Percentiles rank a stretch among this genome's conserved stretches.
These are phyloP conservation scores for Trichothecium sympodiale DNA, from an alignment of 2,329 filamentous ascomycete species.

Conservation along the genomic window DNA sequence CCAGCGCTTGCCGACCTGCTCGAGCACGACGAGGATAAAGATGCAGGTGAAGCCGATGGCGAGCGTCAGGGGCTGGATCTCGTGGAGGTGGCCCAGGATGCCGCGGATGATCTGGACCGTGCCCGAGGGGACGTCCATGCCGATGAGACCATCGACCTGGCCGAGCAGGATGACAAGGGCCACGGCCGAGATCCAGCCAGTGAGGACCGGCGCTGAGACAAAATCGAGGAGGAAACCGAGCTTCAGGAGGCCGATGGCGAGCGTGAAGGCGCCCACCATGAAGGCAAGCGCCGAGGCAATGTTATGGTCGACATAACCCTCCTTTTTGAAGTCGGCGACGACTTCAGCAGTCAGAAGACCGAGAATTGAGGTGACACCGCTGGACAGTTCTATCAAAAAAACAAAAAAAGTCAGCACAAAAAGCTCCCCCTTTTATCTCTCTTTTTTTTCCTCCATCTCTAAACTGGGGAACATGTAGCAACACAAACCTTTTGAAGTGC, in stretches of 20 bases:
- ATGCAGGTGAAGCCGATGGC: constrained; percentile 49
- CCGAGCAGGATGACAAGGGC: constrained; percentile 55
- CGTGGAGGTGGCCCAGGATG: constrained; percentile 42
- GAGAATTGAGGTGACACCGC: constrained; percentile 53
- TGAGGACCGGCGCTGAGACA: constrained; percentile 52
- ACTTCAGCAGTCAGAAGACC: constrained; percentile 53
- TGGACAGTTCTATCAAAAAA: constrained; percentile 40
- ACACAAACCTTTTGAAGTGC: constrained; percentile 44
- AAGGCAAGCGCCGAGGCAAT: constrained; percentile 52
- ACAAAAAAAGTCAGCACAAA: not conserved
- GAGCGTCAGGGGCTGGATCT: constrained; percentile 46
- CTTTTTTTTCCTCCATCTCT: not conserved
- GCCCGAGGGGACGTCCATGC: constrained; percentile 38
- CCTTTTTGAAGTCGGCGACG: constrained; percentile 35
- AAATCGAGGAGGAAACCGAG: constrained; percentile 57
- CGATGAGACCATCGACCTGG: constrained; percentile 52
- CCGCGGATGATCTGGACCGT: constrained; percentile 48
- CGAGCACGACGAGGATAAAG: constrained; percentile 41
- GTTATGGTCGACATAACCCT: constrained; percentile 40
- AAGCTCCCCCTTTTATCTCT: not conserved
- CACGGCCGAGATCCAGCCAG: constrained; percentile 55
- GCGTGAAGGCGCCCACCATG: constrained; percentile 50
- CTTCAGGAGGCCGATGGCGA: constrained; percentile 48
- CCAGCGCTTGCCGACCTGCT: constrained; percentile 47
- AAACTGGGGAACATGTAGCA: not conserved